phyloP scores from a whole-genome alignment of 2,329 filamentous ascomycete species.

The Seiridium unicorne region DNA sequence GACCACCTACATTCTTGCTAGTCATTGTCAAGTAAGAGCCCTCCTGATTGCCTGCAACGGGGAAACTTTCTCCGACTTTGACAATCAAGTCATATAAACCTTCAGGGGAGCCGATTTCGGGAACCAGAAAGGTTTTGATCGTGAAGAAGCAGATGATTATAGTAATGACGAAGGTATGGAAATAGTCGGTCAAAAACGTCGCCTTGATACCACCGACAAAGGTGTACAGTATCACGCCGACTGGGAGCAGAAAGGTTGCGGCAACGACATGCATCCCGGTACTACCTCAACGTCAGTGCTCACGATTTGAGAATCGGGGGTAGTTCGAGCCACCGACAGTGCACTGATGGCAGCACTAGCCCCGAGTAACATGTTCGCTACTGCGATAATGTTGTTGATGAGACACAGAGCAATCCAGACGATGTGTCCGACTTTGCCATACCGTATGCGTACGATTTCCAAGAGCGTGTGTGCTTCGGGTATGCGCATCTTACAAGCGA shows the following conservation, averaged over 20 bases:
- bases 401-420: conserved; percentile 51
- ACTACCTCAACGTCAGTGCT: conserved; percentile 20
- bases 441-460: conserved; percentile 51
- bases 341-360: conserved; percentile 39
- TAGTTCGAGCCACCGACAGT: neutral
- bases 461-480: conserved; percentile 53
- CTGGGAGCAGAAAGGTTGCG: conserved; percentile 41
- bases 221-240: conserved; percentile 20
- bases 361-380: conserved; percentile 51
- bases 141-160: conserved; percentile 83
- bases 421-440: conserved; percentile 44
- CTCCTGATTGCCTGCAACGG: conserved; percentile 72
- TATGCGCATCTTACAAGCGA: conserved; percentile 50
- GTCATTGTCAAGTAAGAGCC: conserved; percentile 88
- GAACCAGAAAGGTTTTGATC: conserved; percentile 74
- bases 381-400: conserved; percentile 53
- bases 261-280: conserved; percentile 50
- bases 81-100: conserved; percentile 75
- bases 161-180: conserved; percentile 77
- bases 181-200: conserved; percentile 78
- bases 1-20: conserved; percentile 51
- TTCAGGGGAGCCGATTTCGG: conserved; percentile 68
- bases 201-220: conserved; percentile 61
- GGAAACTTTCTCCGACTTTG: conserved; percentile 64
- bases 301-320: too few relatives aligned